These are phyloP conservation scores for Rhodomyrtus psidioides DNA, from an alignment of 441 rosid genomes.

Conservation along the genomic window DNA sequence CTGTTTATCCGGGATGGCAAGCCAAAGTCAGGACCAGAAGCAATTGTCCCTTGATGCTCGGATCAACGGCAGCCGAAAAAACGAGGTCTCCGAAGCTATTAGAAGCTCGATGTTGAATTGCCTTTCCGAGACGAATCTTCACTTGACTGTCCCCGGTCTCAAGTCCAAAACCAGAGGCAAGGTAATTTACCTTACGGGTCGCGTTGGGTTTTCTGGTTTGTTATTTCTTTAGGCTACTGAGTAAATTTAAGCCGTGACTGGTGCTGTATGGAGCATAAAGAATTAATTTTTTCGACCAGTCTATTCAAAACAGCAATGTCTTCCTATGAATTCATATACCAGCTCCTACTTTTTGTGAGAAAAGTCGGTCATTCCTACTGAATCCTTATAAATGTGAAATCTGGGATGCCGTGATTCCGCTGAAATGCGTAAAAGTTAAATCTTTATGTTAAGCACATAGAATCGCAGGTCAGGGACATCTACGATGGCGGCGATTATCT, in stretches of 20 bases:
- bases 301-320: not conserved
- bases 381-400: not conserved
- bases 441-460: not conserved
- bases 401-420: not conserved
- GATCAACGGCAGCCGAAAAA: conserved; percentile 39
- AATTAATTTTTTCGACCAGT: not conserved
- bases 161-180: conserved; percentile 79
- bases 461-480: conserved; percentile 75
- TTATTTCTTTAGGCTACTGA: not conserved
- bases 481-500: conserved; percentile 84
- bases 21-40: conserved; percentile 17
- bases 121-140: conserved; percentile 73
- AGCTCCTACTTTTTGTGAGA: not conserved
- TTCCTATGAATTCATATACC: not conserved
- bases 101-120: conserved; percentile 48
- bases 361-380: not conserved
- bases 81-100: conserved; percentile 49
- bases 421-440: not conserved
- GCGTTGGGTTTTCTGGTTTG: not conserved
- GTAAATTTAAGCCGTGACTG: not conserved
- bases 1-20: conserved; percentile 25
- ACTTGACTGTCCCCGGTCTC: conserved; percentile 66
- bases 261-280: not conserved
- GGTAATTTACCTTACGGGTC: conserved; percentile 26
- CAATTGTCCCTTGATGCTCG: conserved; percentile 45